A percentile compares a stretch with the other conserved stretches of the same genome.
phyloP scores from a whole-genome alignment of 176 grass and related monocot species.

The Melocanna baccifera region DNA sequence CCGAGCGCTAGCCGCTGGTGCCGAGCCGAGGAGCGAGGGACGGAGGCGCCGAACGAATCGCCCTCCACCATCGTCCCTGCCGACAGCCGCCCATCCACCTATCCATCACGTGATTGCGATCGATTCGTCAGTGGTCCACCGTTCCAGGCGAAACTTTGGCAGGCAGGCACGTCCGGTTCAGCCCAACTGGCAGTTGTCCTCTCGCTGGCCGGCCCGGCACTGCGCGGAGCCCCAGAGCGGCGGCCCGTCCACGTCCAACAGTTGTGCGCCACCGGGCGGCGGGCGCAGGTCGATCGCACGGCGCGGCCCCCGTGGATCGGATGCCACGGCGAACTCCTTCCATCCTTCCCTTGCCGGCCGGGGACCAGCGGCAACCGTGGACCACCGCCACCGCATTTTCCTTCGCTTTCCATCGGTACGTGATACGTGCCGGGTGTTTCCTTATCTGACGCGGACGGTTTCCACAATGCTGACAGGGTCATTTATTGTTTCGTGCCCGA shows the following conservation, averaged over 20 bases:
- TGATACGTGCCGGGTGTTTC: neutral
- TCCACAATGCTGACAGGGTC: neutral
- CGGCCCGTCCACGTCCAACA: neutral
- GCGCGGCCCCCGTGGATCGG: neutral
- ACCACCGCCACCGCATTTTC: neutral
- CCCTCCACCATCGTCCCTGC: neutral
- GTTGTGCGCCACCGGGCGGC: neutral
- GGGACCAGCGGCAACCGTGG: neutral
- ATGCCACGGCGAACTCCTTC: neutral
- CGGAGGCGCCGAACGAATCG: neutral
- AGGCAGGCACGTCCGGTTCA: neutral
- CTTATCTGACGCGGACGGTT: neutral
- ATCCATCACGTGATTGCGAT: neutral
- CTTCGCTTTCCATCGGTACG: neutral
- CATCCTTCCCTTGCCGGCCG: neutral
- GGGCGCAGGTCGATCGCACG: neutral
- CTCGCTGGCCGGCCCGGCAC: neutral
- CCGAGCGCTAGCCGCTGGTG: neutral
- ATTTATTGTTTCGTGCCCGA: neutral
- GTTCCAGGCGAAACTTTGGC: neutral
- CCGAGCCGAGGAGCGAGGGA: neutral
- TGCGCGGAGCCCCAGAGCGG: neutral
- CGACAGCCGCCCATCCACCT: neutral
- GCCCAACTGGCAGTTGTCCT: neutral
- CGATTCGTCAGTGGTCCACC: neutral